Evolutionary conservation across 2,329 filamentous ascomycete species (phyloP), one percentile per base, ranked within the genome.

Genomic region (Claviceps digitariae): DNA sequence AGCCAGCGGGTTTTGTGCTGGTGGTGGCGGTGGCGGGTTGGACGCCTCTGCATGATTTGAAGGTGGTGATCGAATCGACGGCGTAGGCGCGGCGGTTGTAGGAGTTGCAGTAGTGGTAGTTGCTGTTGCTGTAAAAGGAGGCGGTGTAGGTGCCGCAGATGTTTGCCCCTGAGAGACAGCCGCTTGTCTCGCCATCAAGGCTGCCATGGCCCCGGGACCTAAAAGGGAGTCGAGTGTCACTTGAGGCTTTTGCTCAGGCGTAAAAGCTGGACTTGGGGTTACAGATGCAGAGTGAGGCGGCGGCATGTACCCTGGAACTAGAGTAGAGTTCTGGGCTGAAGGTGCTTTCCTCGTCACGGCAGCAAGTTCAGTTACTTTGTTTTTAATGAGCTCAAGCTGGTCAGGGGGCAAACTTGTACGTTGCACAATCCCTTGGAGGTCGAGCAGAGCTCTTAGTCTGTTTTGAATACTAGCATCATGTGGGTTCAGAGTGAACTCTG

Each of bases 341-440:
- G 68, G 61, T 51, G 75, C 74, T 68, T 74, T 76, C 68, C 81
- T 74, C 64, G 77, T 78, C 79, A 79, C 71, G 75, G 81, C 64
- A 68, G 68, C 79, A 67, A 95, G 78, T 68, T 83, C 82, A 67
- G 85, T 82, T 69, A 96, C 83, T 78, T 93, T 88, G 66, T 85
- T 83, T 69, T 85, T 87, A 69, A 95, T 86, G 67, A 86, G 81
- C 69, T 86, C 82, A 66, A 95, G 78, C 72, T 95, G 87, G 64
- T 90, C 84, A 62, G 83, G 82, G 55, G 84, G 84, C 66, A 95
- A 76, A 64, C 84, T 83, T 68, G 89, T 86, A 61, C 77, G 84
- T 67, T 87, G 82, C 64, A 96, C 74, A 60, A 77, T 82, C 55
- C 61, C 63, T 72, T 95, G 88, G 58, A 97, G 78, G 68, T 93